phyloP scores from a whole-genome alignment of 306 rosid species.

The Crotalaria pallida region DNA sequence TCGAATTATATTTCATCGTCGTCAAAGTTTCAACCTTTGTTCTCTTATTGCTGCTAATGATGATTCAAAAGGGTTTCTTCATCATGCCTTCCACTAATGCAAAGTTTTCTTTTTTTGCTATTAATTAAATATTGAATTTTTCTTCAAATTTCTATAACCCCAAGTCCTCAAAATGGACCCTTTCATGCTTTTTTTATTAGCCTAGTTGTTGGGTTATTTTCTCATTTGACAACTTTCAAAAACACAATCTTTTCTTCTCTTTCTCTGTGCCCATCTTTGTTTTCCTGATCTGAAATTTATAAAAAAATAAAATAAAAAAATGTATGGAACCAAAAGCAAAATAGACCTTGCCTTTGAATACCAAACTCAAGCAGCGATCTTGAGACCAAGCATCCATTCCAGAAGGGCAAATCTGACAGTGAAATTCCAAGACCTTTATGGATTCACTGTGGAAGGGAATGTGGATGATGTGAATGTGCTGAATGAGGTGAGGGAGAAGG shows the following conservation, averaged over 20 bases:
- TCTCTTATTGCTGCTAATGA: not conserved
- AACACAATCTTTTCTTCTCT: slow-evolving; percentile 2
- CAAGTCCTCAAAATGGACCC: slow-evolving; percentile 35
- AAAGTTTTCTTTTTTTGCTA: slow-evolving; percentile 4
- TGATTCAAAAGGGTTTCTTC: slow-evolving; percentile 24
- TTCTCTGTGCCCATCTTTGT: slow-evolving; percentile 5
- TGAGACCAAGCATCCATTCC: slow-evolving; percentile 93
- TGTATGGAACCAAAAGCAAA: slow-evolving; percentile 78
- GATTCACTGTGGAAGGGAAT: slow-evolving; percentile 94
- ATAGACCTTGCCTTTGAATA: slow-evolving; percentile 84
- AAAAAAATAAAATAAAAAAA: slow-evolving; percentile 19
- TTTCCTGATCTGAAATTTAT: slow-evolving; percentile 34
- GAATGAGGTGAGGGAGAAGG: slow-evolving; percentile 97
- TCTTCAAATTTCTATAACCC: slow-evolving; percentile 23
- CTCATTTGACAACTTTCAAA: slow-evolving; percentile 34
- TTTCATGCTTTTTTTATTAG: slow-evolving; percentile 41
- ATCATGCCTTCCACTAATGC: slow-evolving; percentile 17
- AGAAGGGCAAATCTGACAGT: slow-evolving; percentile 91
- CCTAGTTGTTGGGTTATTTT: slow-evolving; percentile 33
- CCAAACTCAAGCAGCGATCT: slow-evolving; percentile 67
- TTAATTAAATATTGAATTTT: too few species aligned
- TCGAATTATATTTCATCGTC: slow-evolving; percentile 17
- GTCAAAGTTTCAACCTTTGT: slow-evolving; percentile 22
- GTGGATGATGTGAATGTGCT: slow-evolving; percentile 96
- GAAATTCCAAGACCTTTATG: slow-evolving; percentile 95